phyloP scores from a whole-genome alignment of 1,284 basidiomycete species.

The Ceratobasidium sp. region DNA sequence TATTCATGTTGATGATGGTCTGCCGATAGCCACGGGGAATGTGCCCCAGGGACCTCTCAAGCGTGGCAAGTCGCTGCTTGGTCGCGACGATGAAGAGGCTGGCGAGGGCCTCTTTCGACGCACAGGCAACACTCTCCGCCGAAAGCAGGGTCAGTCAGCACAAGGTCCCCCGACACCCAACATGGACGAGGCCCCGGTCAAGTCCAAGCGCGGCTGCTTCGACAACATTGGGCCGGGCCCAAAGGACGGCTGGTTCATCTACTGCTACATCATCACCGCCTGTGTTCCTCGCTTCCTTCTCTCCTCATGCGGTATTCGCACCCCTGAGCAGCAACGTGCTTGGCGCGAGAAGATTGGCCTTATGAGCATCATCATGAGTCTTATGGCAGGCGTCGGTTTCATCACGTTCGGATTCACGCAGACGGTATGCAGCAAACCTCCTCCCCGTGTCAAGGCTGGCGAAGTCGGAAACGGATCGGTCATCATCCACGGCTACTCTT shows the following conservation, averaged over 20 bases:
- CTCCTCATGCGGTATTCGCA: conserved; percentile 80
- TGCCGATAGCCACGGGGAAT: conserved; percentile 87
- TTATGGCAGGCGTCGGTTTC: conserved; percentile 97
- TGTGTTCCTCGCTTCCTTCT: conserved; percentile 84
- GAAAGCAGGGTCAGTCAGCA: conserved; percentile 65
- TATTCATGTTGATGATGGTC: conserved; percentile 36
- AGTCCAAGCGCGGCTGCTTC: conserved; percentile 70
- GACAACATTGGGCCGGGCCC: conserved; percentile 86
- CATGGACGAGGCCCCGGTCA: conserved; percentile 59
- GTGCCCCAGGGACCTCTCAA: conserved; percentile 78
- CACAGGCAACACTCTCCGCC: conserved; percentile 75
- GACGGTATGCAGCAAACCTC: conserved; percentile 88
- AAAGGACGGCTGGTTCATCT: conserved; percentile 95
- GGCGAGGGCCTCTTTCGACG: conserved; percentile 91
- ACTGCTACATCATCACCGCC: conserved; percentile 89
- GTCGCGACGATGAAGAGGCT: conserved; percentile 85
- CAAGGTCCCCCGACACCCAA: conserved; percentile 54
- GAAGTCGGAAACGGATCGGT: conserved; percentile 84
- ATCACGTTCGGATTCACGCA: conserved; percentile 99
- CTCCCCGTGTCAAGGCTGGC: conserved; percentile 85
- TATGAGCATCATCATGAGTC: conserved; percentile 78
- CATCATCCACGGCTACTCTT: conserved; percentile 93
- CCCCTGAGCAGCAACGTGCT: conserved; percentile 93
- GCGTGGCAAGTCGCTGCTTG: conserved; percentile 89
- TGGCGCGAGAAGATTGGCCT: conserved; percentile 99